A percentile compares a stretch with the other conserved stretches of the same genome.
Evolutionary conservation across 1,284 basidiomycete genomes (phyloP).

Genomic region (Porodaedalea pini): DNA sequence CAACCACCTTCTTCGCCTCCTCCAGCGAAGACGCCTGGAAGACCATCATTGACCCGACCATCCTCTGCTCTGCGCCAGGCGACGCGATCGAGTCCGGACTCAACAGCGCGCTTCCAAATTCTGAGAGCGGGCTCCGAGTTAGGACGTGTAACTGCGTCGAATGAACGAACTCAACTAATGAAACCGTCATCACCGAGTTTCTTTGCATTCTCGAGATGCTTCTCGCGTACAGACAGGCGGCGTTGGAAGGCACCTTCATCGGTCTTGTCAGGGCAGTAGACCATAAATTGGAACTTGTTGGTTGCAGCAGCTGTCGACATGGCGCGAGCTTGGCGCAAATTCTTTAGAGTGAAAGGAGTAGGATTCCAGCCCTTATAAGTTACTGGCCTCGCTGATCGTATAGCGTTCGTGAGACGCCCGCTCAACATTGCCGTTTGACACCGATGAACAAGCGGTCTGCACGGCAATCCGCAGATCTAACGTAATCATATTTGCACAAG

Average conservation of each 20-base stretch:
- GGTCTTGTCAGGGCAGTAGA: slow-evolving; percentile 39
- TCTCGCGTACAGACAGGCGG: slow-evolving; percentile 32
- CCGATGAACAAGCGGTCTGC: too few relatives aligned
- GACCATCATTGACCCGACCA: slow-evolving; percentile 50
- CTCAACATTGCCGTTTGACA: too few relatives aligned
- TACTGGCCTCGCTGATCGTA: too few relatives aligned
- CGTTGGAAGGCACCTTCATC: slow-evolving; percentile 34
- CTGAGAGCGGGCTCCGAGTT: slow-evolving; percentile 28
- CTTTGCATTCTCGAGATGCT: slow-evolving; percentile 31
- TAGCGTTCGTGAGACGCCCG: too few relatives aligned
- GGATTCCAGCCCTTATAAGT: too few relatives aligned
- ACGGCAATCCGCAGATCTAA: too few relatives aligned
- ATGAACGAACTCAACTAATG: slow-evolving; percentile 27
- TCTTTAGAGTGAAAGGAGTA: not conserved
- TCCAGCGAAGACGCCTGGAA: slow-evolving; percentile 46
- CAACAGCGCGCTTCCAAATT: slow-evolving; percentile 45
- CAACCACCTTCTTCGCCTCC: slow-evolving; percentile 45
- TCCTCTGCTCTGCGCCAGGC: slow-evolving; percentile 36
- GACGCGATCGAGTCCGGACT: slow-evolving; percentile 39
- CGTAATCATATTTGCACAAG: too few relatives aligned
- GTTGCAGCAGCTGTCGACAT: slow-evolving; percentile 10
- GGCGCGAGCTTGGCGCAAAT: not conserved
- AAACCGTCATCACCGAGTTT: slow-evolving; percentile 24
- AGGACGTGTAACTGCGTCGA: not conserved
- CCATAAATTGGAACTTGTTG: slow-evolving; percentile 29